phyloP scores from a whole-genome alignment of 140 eudicot species.

The Anethum foeniculum region DNA sequence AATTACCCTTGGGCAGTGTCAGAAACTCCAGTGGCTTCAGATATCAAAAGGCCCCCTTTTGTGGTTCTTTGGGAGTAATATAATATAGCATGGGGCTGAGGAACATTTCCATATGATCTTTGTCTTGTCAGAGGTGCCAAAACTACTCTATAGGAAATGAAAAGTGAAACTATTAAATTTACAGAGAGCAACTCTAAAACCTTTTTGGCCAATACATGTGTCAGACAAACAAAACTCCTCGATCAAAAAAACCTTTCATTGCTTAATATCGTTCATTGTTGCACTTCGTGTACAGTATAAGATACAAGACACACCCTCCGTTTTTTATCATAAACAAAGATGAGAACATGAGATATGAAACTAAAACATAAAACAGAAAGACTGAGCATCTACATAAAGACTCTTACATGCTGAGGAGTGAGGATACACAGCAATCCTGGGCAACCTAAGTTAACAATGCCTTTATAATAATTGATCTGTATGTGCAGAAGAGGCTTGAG shows the following conservation, averaged over 20 bases:
- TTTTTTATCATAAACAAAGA: no score
- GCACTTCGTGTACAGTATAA: neutral
- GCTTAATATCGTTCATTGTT: neutral
- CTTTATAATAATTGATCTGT: neutral
- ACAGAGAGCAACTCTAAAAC: neutral
- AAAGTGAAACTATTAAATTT: neutral
- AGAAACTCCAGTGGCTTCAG: slow-evolving; percentile 27
- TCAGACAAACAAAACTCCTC: neutral
- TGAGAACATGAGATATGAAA: no score
- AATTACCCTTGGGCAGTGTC: slow-evolving; percentile 27
- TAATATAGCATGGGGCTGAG: slow-evolving; percentile 23
- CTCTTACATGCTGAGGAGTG: neutral
- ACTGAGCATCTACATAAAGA: neutral
- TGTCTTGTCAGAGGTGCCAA: slow-evolving; percentile 26
- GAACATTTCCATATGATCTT: slow-evolving; percentile 19
- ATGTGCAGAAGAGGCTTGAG: neutral
- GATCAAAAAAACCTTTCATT: neutral
- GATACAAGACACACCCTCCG: neutral
- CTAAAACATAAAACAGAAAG: neutral
- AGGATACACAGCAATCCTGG: neutral
- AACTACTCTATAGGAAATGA: slow-evolving; percentile 14
- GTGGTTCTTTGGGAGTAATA: slow-evolving; percentile 21
- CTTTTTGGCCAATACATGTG: neutral
- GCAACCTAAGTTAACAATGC: neutral
- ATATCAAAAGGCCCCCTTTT: slow-evolving; percentile 10